Evolutionary conservation across 208 protist genomes (phyloP), one percentile per base, ranked within the genome.

Genomic region (Leishmania martiniquensis): DNA sequence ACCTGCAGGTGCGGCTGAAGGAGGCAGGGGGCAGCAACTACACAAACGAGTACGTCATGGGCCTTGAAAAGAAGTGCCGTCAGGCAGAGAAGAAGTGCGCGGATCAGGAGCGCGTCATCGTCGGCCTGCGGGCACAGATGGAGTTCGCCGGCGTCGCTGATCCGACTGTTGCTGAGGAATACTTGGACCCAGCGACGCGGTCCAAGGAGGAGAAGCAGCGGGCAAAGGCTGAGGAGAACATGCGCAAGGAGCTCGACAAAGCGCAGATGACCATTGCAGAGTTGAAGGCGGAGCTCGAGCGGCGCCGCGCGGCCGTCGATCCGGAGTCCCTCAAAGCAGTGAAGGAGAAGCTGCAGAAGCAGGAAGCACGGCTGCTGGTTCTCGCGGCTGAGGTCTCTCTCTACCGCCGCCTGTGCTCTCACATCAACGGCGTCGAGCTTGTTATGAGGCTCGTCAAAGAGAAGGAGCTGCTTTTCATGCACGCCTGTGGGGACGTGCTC

Each of bases 41-140:
- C 82, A 91, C 82, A 29, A 85, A 85, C 49, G 89, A 94, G 77
- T 94, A 94, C 81, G 90, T 96, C 20, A 77, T 76, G 10, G 87
- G 86, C 12, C 72, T 92, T 4, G 81, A 90, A 60, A 78, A 82
- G 79, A 54, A 76, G 59, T 47, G 87, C 7, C 66, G 71, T 34
- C 69, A 83, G 71, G 75, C 89, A 47, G 88, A 91, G 74, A 87
- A 87, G 78, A 90, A 86, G 77, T 85, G 81, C 54, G 75, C 83
- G 20, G 88, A 92, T 17, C 87, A 95, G 78, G 88, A 91, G 68
- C 84, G 81, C 55, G 77, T 82, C 12, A 88, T 95, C 51, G 89
- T 78, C 12, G 75, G 81, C 15, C 67, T 91, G 60, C 88, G 88
- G 20, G 85, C 85, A 0, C 76, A 89, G 83, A 76, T 91, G 20